phyloP scores from a whole-genome alignment of 768 basidiomycete species.

The Tephrocybe sp. region DNA sequence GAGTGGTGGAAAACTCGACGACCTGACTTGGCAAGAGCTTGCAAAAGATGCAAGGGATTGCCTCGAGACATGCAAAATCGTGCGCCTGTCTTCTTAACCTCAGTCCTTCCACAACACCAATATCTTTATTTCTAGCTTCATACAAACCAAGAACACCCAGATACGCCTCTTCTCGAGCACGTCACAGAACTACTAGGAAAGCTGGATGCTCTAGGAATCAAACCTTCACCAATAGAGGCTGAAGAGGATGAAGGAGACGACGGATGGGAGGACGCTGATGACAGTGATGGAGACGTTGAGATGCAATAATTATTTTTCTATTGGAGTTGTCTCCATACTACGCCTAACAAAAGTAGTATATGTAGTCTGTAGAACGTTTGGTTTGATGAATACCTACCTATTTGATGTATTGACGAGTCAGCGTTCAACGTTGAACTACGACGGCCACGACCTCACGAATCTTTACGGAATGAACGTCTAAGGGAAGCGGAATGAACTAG shows the following conservation, averaged over 20 bases:
- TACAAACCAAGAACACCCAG: slow-evolving; percentile 66
- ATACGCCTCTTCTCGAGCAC: slow-evolving; percentile 74
- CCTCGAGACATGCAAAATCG: slow-evolving; percentile 78
- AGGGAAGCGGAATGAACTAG: slow-evolving; percentile 17
- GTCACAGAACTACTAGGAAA: slow-evolving; percentile 67
- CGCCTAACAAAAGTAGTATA: slow-evolving; percentile 31
- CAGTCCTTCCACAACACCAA: slow-evolving; percentile 1
- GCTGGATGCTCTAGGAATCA: slow-evolving; percentile 65
- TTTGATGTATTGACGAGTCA: not conserved
- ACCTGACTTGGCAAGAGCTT: slow-evolving; percentile 72
- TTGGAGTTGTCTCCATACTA: slow-evolving; percentile 1
- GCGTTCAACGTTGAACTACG: slow-evolving; percentile 5
- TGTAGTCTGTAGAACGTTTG: too few relatives aligned
- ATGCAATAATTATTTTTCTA: slow-evolving; percentile 39
- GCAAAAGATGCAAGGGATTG: slow-evolving; percentile 77
- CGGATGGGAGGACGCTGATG: slow-evolving; percentile 63
- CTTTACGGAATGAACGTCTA: slow-evolving; percentile 4
- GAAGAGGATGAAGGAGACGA: slow-evolving; percentile 48
- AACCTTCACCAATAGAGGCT: slow-evolving; percentile 56
- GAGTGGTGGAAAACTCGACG: slow-evolving; percentile 45
- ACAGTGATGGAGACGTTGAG: slow-evolving; percentile 54
- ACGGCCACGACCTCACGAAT: slow-evolving; percentile 2
- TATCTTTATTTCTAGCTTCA: slow-evolving; percentile 51
- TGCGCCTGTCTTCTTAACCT: slow-evolving; percentile 32
- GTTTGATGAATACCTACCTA: too few relatives aligned